These are phyloP conservation scores for Erysimum cheiri DNA, from an alignment of 441 rosid genomes.

Conservation along the genomic window DNA sequence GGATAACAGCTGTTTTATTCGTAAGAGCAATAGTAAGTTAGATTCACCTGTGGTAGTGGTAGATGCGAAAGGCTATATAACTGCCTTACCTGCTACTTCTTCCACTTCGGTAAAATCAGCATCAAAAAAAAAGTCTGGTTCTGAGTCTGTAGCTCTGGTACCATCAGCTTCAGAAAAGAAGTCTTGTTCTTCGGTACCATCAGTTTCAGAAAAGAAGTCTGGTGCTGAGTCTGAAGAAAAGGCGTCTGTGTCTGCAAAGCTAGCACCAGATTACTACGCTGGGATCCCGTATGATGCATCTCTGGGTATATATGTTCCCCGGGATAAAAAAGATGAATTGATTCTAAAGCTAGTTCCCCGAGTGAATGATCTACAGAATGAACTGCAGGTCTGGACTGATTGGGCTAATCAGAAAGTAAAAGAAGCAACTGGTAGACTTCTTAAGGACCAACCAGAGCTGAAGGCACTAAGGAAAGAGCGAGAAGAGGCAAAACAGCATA, in stretches of 20 bases:
- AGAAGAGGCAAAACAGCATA: constrained; percentile 79
- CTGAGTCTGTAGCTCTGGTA: constrained; percentile 59
- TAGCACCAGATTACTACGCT: constrained; percentile 42
- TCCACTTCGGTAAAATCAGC: constrained; percentile 38
- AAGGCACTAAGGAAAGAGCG: constrained; percentile 84
- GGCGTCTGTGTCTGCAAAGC: constrained; percentile 44
- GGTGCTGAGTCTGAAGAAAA: constrained; percentile 40
- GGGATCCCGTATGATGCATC: constrained; percentile 61
- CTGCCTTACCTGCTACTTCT: constrained; percentile 56
- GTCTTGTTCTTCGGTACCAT: constrained; percentile 50
- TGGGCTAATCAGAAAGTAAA: constrained; percentile 98
- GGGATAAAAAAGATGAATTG: constrained; percentile 76
- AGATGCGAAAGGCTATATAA: constrained; percentile 49
- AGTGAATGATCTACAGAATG: constrained; percentile 68
- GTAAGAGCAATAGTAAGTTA: constrained; percentile 30
- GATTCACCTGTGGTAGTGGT: constrained; percentile 45
- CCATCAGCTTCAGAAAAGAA: constrained; percentile 33
- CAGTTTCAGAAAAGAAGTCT: constrained; percentile 34
- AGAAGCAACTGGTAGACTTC: constrained; percentile 90
- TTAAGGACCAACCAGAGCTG: constrained; percentile 77
- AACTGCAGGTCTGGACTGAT: constrained; percentile 88
- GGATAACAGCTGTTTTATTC: constrained; percentile 17
- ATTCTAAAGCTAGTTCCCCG: constrained; percentile 72
- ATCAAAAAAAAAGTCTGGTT: constrained; percentile 33
- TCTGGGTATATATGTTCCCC: constrained; percentile 61